Evolutionary conservation across 164 flowering plant genomes (phyloP).

Genomic region (Vitis riparia): DNA sequence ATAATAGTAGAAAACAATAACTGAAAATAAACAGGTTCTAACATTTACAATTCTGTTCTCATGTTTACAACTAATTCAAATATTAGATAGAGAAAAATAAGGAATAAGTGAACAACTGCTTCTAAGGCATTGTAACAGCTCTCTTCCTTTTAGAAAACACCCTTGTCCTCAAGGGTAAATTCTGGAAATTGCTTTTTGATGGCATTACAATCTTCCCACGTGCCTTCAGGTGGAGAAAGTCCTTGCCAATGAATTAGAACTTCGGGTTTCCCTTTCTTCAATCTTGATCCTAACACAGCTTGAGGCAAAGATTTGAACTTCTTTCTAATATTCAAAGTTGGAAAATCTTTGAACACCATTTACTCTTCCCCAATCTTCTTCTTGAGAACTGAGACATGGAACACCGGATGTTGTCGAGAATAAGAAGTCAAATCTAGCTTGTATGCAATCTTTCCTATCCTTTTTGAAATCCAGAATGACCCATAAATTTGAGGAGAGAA

Average conservation of each 20-base stretch:
- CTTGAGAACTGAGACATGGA: neutral
- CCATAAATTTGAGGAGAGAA: too few relatives aligned
- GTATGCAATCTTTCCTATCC: neutral
- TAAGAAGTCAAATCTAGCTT: constrained; percentile 4
- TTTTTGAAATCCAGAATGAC: too few relatives aligned
- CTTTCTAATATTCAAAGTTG: neutral
- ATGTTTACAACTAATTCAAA: too few relatives aligned
- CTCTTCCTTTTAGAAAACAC: neutral
- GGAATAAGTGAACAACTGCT: too few relatives aligned
- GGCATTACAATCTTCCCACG: constrained; percentile 1
- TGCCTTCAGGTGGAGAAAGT: neutral
- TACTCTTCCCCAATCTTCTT: neutral
- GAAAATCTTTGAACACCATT: neutral
- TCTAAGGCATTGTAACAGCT: too few relatives aligned
- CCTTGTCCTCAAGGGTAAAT: neutral
- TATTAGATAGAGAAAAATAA: too few relatives aligned
- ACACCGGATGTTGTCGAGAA: neutral
- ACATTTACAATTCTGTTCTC: too few relatives aligned
- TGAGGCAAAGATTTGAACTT: neutral
- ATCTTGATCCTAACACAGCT: neutral
- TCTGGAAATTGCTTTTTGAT: neutral
- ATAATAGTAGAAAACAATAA: too few relatives aligned
- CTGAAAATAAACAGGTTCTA: too few relatives aligned
- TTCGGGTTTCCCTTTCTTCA: neutral
- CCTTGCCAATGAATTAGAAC: constrained; percentile 5